Conservation (phyloP, 352 stramenopile genomes). For the Phytopythium litorale region DNA sequence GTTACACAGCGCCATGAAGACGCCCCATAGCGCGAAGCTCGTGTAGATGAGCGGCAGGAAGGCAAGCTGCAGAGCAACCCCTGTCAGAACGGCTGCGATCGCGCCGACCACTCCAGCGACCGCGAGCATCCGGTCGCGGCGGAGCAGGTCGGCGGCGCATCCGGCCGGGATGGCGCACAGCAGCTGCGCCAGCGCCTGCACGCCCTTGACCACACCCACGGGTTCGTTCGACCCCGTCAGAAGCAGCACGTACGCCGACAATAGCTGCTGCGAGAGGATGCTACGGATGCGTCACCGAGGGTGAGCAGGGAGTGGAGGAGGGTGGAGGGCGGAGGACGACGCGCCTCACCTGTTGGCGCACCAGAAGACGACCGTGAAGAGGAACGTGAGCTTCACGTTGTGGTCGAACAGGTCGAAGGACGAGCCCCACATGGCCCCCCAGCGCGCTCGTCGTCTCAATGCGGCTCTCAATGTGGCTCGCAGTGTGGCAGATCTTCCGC, state of each 20-base stretch:
- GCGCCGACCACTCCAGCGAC: slow-evolving; percentile 36
- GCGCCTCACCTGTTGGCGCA: slow-evolving; percentile 43
- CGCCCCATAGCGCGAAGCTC: slow-evolving; percentile 72
- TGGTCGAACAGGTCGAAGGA: slow-evolving; percentile 34
- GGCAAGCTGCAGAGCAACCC: slow-evolving; percentile 37
- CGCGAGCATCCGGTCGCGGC: slow-evolving; percentile 48
- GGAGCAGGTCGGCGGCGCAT: slow-evolving; percentile 45
- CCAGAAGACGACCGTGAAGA: slow-evolving; percentile 70
- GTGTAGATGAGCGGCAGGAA: slow-evolving; percentile 51
- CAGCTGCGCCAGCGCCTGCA: slow-evolving; percentile 53
- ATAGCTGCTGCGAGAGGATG: slow-evolving; percentile 52
- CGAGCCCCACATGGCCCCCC: slow-evolving; percentile 7
- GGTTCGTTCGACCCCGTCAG: slow-evolving; percentile 47
- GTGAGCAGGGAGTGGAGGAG: not conserved
- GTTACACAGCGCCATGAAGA: slow-evolving; percentile 73
- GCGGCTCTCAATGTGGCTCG: not conserved
- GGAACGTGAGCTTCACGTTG: slow-evolving; percentile 66
- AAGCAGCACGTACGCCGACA: slow-evolving; percentile 56
- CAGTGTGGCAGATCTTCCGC: not conserved
- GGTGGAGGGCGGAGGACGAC: not conserved
- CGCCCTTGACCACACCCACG: slow-evolving; percentile 34
- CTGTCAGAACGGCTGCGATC: slow-evolving; percentile 31
- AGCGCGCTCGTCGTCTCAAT: no score
- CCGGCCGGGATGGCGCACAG: slow-evolving; percentile 50
- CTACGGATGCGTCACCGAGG: slow-evolving; percentile 16